Conservation (phyloP, 257 asterid genomes). For the Perilla frutescens region DNA sequence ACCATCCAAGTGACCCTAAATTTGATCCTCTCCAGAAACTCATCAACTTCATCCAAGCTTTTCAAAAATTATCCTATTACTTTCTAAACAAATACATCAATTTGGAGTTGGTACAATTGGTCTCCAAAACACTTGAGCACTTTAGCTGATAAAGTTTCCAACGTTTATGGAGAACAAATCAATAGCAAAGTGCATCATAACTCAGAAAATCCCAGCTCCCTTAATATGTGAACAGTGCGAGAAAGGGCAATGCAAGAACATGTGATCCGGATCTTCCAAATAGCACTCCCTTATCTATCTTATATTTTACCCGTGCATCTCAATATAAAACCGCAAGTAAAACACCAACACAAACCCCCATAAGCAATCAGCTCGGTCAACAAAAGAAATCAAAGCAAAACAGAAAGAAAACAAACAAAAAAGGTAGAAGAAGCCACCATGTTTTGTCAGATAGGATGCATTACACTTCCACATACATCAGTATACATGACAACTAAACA, state of each 20-base stretch:
- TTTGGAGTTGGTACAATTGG: too few relatives aligned
- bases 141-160: not conserved
- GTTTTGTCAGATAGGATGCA: conserved; percentile 27
- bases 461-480: not conserved
- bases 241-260: not conserved
- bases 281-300: not conserved
- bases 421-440: conserved; percentile 5
- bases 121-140: not conserved
- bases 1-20: not conserved
- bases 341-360: conserved; percentile 3
- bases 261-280: not conserved
- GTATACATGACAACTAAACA: not conserved
- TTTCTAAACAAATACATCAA: not conserved
- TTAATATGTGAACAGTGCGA: not conserved
- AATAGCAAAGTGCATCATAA: not conserved
- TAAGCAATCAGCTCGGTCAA: not conserved
- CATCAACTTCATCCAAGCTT: not conserved
- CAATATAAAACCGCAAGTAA: conserved; percentile 14
- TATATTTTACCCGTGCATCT: not conserved
- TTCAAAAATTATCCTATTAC: not conserved
- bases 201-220: not conserved
- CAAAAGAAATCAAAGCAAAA: not conserved
- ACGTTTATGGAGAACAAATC: not conserved
- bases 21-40: not conserved
- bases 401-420: not conserved